Conservation (phyloP, 2,329 filamentous ascomycete species). For the Beauveria brongniartii region DNA sequence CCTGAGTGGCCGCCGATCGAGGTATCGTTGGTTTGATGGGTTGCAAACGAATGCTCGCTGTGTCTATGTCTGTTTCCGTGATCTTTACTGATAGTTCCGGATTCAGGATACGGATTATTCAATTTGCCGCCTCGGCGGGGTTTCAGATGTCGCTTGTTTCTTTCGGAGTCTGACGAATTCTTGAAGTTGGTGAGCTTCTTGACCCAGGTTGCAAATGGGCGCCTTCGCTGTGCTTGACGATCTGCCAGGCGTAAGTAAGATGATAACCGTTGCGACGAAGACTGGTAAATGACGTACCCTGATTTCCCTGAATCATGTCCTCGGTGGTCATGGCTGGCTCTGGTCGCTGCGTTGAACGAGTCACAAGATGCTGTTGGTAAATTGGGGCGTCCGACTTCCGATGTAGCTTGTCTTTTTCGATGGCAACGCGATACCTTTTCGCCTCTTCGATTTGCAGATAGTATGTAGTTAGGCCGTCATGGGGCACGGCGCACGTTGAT, state of each 20-base stretch:
- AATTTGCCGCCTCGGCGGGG: constrained; percentile 53
- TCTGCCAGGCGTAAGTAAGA: constrained; percentile 44
- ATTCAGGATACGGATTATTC: constrained; percentile 90
- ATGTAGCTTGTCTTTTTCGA: neutral
- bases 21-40: constrained; percentile 44
- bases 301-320: constrained; percentile 31
- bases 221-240: constrained; percentile 58
- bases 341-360: neutral
- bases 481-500: neutral
- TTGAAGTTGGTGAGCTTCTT: constrained; percentile 89
- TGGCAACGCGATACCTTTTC: neutral
- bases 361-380: neutral
- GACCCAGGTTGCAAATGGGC: constrained; percentile 89
- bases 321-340: constrained; percentile 26
- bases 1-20: constrained; percentile 50
- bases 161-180: constrained; percentile 53
- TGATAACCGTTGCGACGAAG: constrained; percentile 12
- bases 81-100: constrained; percentile 45
- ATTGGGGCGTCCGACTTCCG: neutral
- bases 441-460: neutral
- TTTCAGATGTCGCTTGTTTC: constrained; percentile 33
- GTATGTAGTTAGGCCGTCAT: neutral
- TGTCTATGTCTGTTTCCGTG: constrained; percentile 18
- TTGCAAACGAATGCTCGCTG: constrained; percentile 49
- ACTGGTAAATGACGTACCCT: constrained; percentile 28